Percentiles rank a stretch among this genome's conserved stretches.
Evolutionary conservation across 192 early-diverging fungal genomes (phyloP).

Genomic region (Linnemannia exigua): DNA sequence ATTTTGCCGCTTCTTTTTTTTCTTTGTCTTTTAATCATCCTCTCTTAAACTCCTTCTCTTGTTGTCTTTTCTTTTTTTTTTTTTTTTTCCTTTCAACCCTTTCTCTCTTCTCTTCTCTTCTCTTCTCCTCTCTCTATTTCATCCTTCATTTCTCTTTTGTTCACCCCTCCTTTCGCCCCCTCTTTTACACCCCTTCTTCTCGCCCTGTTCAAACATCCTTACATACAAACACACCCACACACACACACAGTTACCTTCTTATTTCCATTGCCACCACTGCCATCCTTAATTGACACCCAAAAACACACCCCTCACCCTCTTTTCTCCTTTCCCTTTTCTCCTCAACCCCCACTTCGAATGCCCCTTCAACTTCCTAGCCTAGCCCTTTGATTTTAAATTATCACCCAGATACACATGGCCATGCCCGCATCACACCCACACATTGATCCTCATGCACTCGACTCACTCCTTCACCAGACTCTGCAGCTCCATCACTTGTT

Average conservation of each 20-base stretch:
- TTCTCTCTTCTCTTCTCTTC: background rate
- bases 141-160: background rate
- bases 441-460: slow-evolving; percentile 36
- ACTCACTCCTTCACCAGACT: slow-evolving; percentile 28
- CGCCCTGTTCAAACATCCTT: background rate
- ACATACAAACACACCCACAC: too few species aligned
- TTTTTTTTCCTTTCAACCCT: background rate
- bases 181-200: background rate
- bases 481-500: slow-evolving; percentile 8
- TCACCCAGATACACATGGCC: background rate
- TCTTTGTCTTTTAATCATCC: background rate
- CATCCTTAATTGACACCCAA: background rate
- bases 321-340: background rate
- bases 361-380: background rate
- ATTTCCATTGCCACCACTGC: background rate
- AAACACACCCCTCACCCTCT: background rate
- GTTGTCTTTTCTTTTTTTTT: background rate
- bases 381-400: background rate
- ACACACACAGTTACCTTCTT: background rate
- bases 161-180: background rate
- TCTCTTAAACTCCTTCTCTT: background rate
- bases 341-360: background rate
- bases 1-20: background rate
- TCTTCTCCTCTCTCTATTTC: background rate
- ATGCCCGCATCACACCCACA: background rate